A percentile compares a stretch with the other conserved stretches of the same genome.
Evolutionary conservation across 768 basidiomycete species (phyloP).

Genomic region (Panus rudis): DNA sequence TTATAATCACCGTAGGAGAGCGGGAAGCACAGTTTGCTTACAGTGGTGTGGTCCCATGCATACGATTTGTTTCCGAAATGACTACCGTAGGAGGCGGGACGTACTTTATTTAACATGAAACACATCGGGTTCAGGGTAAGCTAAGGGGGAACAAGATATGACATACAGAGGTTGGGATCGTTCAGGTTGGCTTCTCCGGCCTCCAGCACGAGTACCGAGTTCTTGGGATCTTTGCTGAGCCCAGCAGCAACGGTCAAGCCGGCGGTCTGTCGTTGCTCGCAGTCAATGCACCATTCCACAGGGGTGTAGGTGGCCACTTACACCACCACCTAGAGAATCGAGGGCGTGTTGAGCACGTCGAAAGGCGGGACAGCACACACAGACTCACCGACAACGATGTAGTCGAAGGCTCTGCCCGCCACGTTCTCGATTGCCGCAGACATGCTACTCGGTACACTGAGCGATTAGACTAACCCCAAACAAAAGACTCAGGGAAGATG

Average conservation of each 20-base stretch:
- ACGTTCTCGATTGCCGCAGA: not conserved
- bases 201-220: constrained; percentile 9
- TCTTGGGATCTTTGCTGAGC: constrained; percentile 4
- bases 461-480: no score
- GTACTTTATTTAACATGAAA: constrained; percentile 14
- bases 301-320: not conserved
- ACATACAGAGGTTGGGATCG: constrained; percentile 8
- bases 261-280: constrained; percentile 2
- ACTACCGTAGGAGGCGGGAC: constrained; percentile 13
- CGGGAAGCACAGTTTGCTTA: constrained; percentile 7
- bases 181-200: constrained; percentile 7
- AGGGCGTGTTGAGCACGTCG: not conserved
- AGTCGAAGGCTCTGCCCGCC: constrained; percentile 5
- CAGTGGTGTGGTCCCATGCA: constrained; percentile 15
- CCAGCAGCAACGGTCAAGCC: constrained; percentile 10
- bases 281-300: not conserved
- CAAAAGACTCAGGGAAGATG: no score
- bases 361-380: not conserved
- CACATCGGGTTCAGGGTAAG: not conserved
- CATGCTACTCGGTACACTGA: no score
- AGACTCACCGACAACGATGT: constrained; percentile 7
- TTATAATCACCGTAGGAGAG: not conserved
- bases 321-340: constrained; percentile 4
- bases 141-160: not conserved
- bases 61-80: constrained; percentile 18